Evolutionary conservation across 2,329 filamentous ascomycete species (phyloP).

Genomic region (Bipolaris bicolor): DNA sequence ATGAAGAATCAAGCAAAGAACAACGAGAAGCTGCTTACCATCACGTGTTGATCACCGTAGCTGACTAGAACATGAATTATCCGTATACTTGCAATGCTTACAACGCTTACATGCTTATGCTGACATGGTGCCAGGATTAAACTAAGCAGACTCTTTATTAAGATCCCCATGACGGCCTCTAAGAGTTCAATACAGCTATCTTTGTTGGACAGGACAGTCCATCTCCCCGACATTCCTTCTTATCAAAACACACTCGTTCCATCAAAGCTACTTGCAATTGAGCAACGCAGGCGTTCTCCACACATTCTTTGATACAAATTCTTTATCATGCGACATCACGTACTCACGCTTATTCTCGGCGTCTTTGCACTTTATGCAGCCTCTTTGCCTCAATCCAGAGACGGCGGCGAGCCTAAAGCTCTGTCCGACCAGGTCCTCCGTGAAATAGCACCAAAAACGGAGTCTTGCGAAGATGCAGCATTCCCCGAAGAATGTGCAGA

Average conservation of each 20-base stretch:
- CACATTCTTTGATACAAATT: background rate
- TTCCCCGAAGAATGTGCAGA: conserved; percentile 63
- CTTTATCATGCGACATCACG: conserved; percentile 4
- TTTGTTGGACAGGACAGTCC: background rate
- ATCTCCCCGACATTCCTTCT: background rate
- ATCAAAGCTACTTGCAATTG: background rate
- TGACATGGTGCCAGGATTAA: background rate
- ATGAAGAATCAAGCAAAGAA: too few relatives aligned
- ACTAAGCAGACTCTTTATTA: background rate
- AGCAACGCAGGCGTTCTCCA: background rate
- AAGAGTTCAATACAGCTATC: background rate
- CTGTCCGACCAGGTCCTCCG: conserved; percentile 48
- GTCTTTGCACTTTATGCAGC: conserved; percentile 48
- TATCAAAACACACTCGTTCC: background rate
- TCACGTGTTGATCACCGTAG: too few relatives aligned
- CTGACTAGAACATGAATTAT: too few relatives aligned
- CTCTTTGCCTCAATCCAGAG: background rate
- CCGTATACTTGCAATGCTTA: background rate
- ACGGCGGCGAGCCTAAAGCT: conserved; percentile 2
- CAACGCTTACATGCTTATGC: background rate
- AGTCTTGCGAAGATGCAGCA: conserved; percentile 56
- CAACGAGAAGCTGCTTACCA: too few relatives aligned
- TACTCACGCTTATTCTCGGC: conserved; percentile 26
- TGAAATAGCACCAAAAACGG: conserved; percentile 63
- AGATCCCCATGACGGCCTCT: background rate